Conservation (phyloP, 1,139 yeast species). For the Meyerozyma athensensis region DNA sequence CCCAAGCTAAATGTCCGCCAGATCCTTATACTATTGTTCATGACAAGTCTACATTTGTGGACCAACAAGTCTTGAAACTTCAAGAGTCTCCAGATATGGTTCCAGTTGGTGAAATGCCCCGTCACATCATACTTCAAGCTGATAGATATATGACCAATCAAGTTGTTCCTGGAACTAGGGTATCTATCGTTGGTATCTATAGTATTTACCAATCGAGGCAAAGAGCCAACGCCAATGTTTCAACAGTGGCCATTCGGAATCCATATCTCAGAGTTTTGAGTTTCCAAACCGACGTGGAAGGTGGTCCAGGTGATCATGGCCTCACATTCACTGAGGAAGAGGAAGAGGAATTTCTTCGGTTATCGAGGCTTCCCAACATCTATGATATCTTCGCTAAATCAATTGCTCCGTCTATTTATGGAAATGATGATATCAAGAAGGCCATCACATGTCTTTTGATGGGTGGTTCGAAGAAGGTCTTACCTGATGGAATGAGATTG, state of each 20-base stretch:
- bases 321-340: conserved; percentile 85
- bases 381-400: conserved; percentile 83
- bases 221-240: conserved; percentile 28
- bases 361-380: conserved; percentile 79
- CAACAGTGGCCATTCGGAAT: conserved; percentile 81
- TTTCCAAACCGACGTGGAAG: conserved; percentile 76
- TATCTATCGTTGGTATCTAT: conserved; percentile 87
- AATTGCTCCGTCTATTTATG: conserved; percentile 95
- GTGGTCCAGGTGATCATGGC: conserved; percentile 56
- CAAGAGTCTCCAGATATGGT: conserved; percentile 98
- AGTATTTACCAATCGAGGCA: conserved; percentile 76
- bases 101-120: conserved; percentile 98
- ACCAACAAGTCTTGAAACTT: conserved; percentile 87
- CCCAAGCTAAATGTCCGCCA: conserved; percentile 70
- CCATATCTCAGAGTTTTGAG: conserved; percentile 90
- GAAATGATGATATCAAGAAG: conserved; percentile 86
- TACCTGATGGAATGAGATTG: conserved; percentile 95
- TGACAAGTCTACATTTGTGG: conserved; percentile 86
- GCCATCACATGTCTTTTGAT: conserved; percentile 87
- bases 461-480: conserved; percentile 89
- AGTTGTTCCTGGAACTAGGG: conserved; percentile 93
- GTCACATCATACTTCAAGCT: conserved; percentile 82
- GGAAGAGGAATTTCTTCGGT: conserved; percentile 80
- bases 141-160: conserved; percentile 87
- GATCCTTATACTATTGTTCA: conserved; percentile 94